Conservation (phyloP, 2,329 filamentous ascomycete genomes). For the Chalara sp. region DNA sequence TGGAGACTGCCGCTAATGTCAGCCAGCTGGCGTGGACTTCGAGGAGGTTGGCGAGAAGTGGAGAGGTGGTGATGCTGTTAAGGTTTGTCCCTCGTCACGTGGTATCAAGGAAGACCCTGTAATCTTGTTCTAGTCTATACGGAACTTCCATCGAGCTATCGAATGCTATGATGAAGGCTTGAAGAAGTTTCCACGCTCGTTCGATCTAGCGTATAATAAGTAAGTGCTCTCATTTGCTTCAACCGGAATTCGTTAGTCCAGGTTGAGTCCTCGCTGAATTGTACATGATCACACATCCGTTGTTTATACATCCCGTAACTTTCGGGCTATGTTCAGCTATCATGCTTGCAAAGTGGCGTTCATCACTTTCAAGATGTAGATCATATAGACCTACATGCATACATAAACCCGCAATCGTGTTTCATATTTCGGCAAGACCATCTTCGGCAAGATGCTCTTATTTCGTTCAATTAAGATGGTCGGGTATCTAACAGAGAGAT, state of each 20-base stretch:
- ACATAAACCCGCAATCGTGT: too few species aligned
- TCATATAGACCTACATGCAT: too few species aligned
- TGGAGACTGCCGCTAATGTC: neutral
- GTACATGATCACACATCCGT: too few species aligned
- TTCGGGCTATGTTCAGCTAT: too few species aligned
- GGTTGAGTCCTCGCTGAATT: too few species aligned
- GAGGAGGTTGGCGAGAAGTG: constrained; percentile 72
- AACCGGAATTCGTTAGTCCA: neutral
- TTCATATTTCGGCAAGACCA: too few species aligned
- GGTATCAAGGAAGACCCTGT: constrained; percentile 3
- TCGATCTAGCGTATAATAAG: constrained; percentile 74
- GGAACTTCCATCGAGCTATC: constrained; percentile 57
- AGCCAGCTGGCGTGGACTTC: constrained; percentile 53
- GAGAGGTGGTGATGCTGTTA: constrained; percentile 62
- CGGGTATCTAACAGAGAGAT: constrained; percentile 5
- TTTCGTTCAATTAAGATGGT: neutral
- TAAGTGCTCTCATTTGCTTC: constrained; percentile 33
- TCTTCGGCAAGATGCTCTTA: too few species aligned
- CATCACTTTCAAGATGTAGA: too few species aligned
- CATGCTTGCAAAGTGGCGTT: too few species aligned
- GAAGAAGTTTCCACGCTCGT: constrained; percentile 49
- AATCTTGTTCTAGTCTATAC: constrained; percentile 24
- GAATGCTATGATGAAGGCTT: constrained; percentile 60
- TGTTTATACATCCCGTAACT: too few species aligned
- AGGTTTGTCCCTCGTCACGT: constrained; percentile 27